Evolutionary conservation across 208 protist genomes (phyloP).

Genomic region (Trypanosoma boissoni): DNA sequence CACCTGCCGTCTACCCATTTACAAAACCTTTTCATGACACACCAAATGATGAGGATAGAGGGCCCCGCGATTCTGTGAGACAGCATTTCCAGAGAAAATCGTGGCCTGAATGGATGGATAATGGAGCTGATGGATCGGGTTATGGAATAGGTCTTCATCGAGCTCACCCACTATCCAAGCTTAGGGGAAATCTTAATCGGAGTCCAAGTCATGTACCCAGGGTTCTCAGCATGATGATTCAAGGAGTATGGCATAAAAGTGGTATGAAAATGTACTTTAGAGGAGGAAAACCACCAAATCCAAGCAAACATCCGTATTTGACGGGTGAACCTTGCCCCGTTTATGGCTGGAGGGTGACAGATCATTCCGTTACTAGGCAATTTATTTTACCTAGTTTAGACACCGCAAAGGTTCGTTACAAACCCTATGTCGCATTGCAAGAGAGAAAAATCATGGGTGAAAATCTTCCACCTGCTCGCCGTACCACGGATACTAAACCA

Average conservation of each 20-base stretch:
- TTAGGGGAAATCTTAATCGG: constrained; percentile 71
- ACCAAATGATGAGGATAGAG: constrained; percentile 78
- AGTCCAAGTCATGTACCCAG: constrained; percentile 61
- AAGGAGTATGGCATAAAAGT: constrained; percentile 90
- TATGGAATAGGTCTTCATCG: constrained; percentile 85
- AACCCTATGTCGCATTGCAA: constrained; percentile 87
- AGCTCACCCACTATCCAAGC: constrained; percentile 74
- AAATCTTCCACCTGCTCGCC: neutral
- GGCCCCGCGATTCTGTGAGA: constrained; percentile 48
- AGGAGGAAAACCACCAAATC: constrained; percentile 87
- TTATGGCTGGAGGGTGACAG: constrained; percentile 86
- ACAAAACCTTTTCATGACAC: constrained; percentile 87
- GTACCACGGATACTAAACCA: constrained; percentile 3
- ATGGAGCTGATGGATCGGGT: constrained; percentile 81
- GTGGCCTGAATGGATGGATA: constrained; percentile 89
- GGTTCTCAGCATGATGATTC: constrained; percentile 88
- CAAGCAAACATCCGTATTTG: constrained; percentile 83
- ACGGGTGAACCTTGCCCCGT: constrained; percentile 89
- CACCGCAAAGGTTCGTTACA: constrained; percentile 68
- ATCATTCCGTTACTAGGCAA: constrained; percentile 72
- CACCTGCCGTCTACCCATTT: constrained; percentile 83
- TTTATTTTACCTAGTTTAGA: constrained; percentile 79
- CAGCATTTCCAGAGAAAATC: constrained; percentile 30
- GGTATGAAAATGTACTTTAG: constrained; percentile 87
- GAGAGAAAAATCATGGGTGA: constrained; percentile 78